phyloP scores from a whole-genome alignment of 1,284 basidiomycete species.

The Rhodofomes roseus region DNA sequence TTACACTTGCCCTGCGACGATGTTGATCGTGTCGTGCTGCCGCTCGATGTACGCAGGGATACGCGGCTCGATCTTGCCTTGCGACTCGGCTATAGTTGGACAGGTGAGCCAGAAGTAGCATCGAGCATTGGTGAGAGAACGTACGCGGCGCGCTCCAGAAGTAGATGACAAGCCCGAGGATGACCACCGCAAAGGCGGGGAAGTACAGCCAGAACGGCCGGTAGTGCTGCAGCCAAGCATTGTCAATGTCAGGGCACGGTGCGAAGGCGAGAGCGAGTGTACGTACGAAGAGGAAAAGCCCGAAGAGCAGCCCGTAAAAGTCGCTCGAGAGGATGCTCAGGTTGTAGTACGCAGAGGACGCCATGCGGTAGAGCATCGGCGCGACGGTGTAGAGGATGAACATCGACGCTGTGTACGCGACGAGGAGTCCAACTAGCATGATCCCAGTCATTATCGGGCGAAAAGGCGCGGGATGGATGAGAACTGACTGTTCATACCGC shows the following conservation, averaged over 20 bases:
- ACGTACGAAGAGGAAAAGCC: conserved; percentile 41
- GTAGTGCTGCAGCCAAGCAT: conserved; percentile 52
- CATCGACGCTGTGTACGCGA: conserved; percentile 80
- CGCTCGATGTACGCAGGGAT: conserved; percentile 57
- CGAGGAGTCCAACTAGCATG: conserved; percentile 60
- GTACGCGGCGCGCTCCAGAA: conserved; percentile 80
- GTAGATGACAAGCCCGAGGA: conserved; percentile 73
- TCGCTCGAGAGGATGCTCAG: conserved; percentile 79
- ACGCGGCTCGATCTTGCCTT: conserved; percentile 61
- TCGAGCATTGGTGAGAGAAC: conserved; percentile 21
- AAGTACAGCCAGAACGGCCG: conserved; percentile 84
- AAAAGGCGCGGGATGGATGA: neutral
- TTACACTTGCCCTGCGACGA: conserved; percentile 25
- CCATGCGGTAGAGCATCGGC: conserved; percentile 79
- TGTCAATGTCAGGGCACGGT: neutral
- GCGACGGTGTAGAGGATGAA: conserved; percentile 80
- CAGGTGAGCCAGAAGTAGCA: neutral
- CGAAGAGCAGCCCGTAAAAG: conserved; percentile 83
- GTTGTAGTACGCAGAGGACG: conserved; percentile 82
- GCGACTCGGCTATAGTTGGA: conserved; percentile 82
- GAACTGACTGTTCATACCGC: conserved; percentile 56
- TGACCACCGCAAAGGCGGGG: conserved; percentile 63
- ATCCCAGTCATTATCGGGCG: conserved; percentile 4
- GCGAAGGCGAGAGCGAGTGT: conserved; percentile 3
- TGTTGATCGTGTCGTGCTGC: conserved; percentile 18